phyloP scores from a whole-genome alignment of 768 basidiomycete genomes.

The Filobasidium floriforme region DNA sequence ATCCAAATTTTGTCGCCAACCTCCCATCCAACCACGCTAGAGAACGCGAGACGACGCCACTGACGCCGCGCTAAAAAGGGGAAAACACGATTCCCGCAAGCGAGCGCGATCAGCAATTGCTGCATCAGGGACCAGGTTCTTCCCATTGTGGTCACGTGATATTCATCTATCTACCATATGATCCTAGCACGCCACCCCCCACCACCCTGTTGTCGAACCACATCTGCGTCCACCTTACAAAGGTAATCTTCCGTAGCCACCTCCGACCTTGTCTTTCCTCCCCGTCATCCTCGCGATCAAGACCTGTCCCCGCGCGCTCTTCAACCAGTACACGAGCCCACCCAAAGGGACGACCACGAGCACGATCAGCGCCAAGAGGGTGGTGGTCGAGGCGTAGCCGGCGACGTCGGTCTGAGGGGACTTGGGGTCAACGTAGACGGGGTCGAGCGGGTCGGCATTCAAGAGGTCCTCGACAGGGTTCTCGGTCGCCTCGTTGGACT shows the following conservation, averaged over 20 bases:
- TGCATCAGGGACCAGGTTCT: too few relatives aligned
- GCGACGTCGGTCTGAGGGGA: conserved; percentile 22
- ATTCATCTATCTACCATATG: too few relatives aligned
- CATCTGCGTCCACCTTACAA: not conserved
- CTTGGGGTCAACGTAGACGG: conserved; percentile 14
- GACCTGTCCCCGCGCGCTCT: not conserved
- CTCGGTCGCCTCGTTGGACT: not conserved
- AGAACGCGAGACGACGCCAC: too few relatives aligned
- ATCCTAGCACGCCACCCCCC: too few relatives aligned
- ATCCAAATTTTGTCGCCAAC: too few relatives aligned
- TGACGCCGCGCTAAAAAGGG: too few relatives aligned
- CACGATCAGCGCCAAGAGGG: conserved; percentile 47
- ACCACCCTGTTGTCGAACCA: too few relatives aligned
- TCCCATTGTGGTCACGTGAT: too few relatives aligned
- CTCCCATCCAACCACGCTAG: too few relatives aligned
- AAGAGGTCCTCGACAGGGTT: conserved; percentile 6
- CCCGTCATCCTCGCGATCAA: conserved; percentile 1
- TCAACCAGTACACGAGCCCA: conserved; percentile 45
- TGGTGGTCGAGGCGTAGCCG: conserved; percentile 32
- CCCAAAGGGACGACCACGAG: conserved; percentile 47
- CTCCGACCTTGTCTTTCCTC: not conserved
- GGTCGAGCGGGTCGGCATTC: not conserved
- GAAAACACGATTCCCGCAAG: too few relatives aligned
- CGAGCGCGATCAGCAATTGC: too few relatives aligned
- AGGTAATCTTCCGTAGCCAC: not conserved